phyloP scores from a whole-genome alignment of 306 rosid genomes.

The Rosa multiflora region DNA sequence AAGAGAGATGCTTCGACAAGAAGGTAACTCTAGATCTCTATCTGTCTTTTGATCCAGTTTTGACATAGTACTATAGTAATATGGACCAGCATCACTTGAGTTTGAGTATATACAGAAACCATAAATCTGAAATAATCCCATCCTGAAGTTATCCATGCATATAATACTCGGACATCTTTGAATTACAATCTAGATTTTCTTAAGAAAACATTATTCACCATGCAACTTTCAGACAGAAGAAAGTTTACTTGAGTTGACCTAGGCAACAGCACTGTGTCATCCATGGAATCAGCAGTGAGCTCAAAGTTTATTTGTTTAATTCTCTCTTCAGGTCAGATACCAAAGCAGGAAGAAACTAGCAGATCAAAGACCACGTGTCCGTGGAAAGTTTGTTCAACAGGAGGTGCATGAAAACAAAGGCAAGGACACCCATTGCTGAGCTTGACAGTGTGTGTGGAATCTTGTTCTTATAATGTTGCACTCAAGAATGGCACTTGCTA shows the following conservation, averaged over 20 bases:
- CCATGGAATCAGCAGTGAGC: background rate
- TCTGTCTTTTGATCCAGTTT: background rate
- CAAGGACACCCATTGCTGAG: conserved; percentile 14
- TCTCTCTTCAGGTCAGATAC: conserved; percentile 30
- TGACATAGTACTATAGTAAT: too few relatives aligned
- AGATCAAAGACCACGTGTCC: conserved; percentile 33
- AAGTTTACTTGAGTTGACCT: background rate
- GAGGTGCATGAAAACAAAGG: conserved; percentile 18
- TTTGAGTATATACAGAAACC: background rate
- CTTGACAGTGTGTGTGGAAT: background rate
- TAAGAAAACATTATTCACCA: background rate
- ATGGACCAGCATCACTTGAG: too few relatives aligned
- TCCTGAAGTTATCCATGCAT: background rate
- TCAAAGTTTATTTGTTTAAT: too few relatives aligned
- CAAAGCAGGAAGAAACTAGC: conserved; percentile 44
- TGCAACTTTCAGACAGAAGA: background rate
- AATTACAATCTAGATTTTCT: background rate
- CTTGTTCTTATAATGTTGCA: background rate
- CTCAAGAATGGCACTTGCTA: background rate
- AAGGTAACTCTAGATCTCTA: conserved; percentile 28
- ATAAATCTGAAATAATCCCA: background rate
- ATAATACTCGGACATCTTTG: background rate
- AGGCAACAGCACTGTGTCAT: background rate
- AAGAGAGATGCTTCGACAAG: conserved; percentile 56
- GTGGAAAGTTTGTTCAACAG: conserved; percentile 40